Evolutionary conservation across 2,329 filamentous ascomycete species (phyloP), one percentile per base, ranked within the genome.

Genomic region (Madurella mycetomatis): DNA sequence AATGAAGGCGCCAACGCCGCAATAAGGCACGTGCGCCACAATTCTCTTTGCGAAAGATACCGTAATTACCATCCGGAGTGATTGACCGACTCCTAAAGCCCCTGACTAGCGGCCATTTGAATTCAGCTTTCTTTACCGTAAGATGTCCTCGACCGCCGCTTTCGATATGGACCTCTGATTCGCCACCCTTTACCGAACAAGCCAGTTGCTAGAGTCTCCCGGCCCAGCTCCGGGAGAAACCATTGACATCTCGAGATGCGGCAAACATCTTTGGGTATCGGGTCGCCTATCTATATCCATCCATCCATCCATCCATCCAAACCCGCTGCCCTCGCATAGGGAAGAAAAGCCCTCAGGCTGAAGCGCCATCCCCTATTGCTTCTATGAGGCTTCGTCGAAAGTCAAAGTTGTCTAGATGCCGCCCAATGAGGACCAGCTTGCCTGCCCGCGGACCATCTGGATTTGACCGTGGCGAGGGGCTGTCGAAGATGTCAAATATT

Each of bases 401-500:
- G 53, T 80, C 72, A 44, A 79, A 71, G n/a, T 68, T 69, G 17
- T 69, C 72, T 51, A 87, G 64, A 42, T 78, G 72, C 55, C 81
- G 76, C 43, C 84, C 84, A 67, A 87, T 87, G 44, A 87, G 64
- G 9, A 87, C 80, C 47, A 87, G 72, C 67, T 87, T 87, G 18
- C 84, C 64, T 2, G 67, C 66, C 9, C 64, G 61, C 9, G 62
- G 59, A 15, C 55, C 56, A 44, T 66, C 57, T 5, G 49, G 39
- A 17, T 45, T 58, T 19, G 55, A 57, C 51, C 56, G 61, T 50
- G 66, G 69, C 9, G 69, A 62, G 4, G 73, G 71, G 8, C 73
- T 74, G 61, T 96, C 90, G 19, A 90, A 82, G 19, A 97, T 87
- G 65, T 99, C 94, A 69, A 97, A 99, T 15, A 97, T 81, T 64